These are phyloP conservation scores for Capronia epimyces DNA, from an alignment of 2,329 filamentous ascomycete species.

Conservation along the genomic window DNA sequence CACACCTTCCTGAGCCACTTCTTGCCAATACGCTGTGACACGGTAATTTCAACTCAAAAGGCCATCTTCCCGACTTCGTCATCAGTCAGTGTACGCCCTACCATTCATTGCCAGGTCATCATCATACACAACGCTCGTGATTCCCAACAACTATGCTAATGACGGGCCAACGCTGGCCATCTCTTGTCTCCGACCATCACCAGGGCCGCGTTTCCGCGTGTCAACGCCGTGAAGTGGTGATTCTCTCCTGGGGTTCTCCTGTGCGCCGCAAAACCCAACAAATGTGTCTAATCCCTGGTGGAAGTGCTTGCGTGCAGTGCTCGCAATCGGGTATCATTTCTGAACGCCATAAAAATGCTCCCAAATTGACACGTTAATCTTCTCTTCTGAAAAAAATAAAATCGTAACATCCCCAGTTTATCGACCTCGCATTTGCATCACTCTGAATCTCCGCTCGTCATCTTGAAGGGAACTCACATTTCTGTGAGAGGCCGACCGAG, in stretches of 20 bases:
- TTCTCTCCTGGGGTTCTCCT: background rate
- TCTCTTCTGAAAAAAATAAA: background rate
- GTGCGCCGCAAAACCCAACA: too few species aligned
- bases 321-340: constrained; percentile 6
- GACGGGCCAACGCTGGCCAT: too few species aligned
- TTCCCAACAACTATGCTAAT: background rate
- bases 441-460: constrained; percentile 37
- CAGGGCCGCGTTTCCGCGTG: background rate
- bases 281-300: too few species aligned
- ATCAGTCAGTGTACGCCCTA: too few species aligned
- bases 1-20: too few species aligned
- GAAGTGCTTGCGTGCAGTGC: background rate
- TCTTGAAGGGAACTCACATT: constrained; percentile 33
- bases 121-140: background rate
- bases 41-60: too few species aligned
- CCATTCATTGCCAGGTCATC: background rate
- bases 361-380: background rate
- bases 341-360: constrained; percentile 4
- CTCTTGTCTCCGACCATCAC: background rate
- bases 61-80: too few species aligned
- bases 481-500: constrained; percentile 26
- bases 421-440: constrained; percentile 37
- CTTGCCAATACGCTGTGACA: too few species aligned
- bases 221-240: too few species aligned
- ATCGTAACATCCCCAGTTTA: constrained; percentile 1